Evolutionary conservation across 208 protist species (phyloP).

Genomic region (Sergeia podlipaevii): DNA sequence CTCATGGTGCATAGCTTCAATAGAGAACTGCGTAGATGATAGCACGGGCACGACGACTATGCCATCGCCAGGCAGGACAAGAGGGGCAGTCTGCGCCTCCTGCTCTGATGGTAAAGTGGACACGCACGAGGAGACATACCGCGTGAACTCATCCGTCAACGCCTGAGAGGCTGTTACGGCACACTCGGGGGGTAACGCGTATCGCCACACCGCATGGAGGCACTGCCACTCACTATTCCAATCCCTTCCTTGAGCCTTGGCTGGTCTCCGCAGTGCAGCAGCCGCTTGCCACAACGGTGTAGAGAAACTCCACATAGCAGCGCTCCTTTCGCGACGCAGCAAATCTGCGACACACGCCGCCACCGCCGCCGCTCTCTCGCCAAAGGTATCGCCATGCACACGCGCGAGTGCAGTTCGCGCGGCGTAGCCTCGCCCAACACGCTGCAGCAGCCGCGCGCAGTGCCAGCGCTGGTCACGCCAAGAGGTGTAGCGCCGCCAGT

Average conservation of each 20-base stretch:
- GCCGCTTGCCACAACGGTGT: constrained; percentile 26
- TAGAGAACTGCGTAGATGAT: neutral
- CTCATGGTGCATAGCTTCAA: constrained; percentile 24
- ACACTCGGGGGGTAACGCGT: too few species aligned
- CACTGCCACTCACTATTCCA: constrained; percentile 54
- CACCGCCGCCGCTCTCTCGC: too few species aligned
- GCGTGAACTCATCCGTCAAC: constrained; percentile 9
- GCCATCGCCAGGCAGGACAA: constrained; percentile 2
- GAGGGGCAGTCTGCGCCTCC: neutral
- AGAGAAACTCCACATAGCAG: constrained; percentile 30
- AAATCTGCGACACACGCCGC: too few species aligned
- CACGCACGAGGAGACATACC: neutral
- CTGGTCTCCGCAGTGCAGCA: too few species aligned
- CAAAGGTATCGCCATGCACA: constrained; percentile 13
- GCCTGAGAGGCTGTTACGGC: too few species aligned
- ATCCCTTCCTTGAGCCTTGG: too few species aligned
- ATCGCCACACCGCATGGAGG: constrained; percentile 25
- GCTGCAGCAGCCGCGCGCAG: constrained; percentile 39
- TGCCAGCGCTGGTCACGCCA: constrained; percentile 25
- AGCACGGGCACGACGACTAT: constrained; percentile 1
- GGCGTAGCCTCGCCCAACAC: constrained; percentile 32
- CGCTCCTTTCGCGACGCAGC: too few species aligned
- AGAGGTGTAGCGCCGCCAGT: constrained; percentile 38
- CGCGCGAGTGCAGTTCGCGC: constrained; percentile 18
- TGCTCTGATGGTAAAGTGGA: neutral